Evolutionary conservation across 176 grass and related monocot genomes (phyloP), one percentile per base, ranked within the genome.

Genomic region (Puccinellia tenuiflora): DNA sequence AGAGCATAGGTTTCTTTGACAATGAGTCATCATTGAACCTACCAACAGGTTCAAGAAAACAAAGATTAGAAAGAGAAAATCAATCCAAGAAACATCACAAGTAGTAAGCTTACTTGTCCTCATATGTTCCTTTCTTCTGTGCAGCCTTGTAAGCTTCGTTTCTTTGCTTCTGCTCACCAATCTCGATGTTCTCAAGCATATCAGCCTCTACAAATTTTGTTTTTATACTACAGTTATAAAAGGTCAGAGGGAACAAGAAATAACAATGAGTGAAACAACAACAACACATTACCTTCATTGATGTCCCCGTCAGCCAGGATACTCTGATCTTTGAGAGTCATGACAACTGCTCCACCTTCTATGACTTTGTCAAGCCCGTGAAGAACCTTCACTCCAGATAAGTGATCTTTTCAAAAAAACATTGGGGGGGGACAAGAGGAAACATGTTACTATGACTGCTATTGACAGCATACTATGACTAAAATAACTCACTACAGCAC

Each of bases 171-270:
- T 98, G 92, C 81, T 98, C 87, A 45, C 88, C 91, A 83, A 95
- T 98, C 87, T 95, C 89, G 31, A 98, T 94, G 87, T 98, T 95
- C 88, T 95, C 89, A 85, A 98, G 96, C 92, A 91, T 88, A 86
- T 95, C 92, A 53, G 63, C 85, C 6, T 95, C 96, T 98, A 66
- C 24, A 78, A 83, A 85, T 71, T 71, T 85, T 85, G 55, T 47
- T 83, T 69, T 69, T 62, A 31, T 52, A 17, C 8, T 47, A 9
- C 22, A 79, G 71, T 77, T 83, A 87, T 14, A 77, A n/a, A 52
- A 86, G 84, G 13, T 55, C 26, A 77, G 5, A 18, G 61, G 13
- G 34, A 46, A 76, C 21, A 85, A 24, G 52, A 30, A 43, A 34
- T 21, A 47, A 20, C 10, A 56, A 1, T 11, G 0, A 75, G 29